phyloP scores from a whole-genome alignment of 331 rosid species.

The Rosa hybrid region DNA sequence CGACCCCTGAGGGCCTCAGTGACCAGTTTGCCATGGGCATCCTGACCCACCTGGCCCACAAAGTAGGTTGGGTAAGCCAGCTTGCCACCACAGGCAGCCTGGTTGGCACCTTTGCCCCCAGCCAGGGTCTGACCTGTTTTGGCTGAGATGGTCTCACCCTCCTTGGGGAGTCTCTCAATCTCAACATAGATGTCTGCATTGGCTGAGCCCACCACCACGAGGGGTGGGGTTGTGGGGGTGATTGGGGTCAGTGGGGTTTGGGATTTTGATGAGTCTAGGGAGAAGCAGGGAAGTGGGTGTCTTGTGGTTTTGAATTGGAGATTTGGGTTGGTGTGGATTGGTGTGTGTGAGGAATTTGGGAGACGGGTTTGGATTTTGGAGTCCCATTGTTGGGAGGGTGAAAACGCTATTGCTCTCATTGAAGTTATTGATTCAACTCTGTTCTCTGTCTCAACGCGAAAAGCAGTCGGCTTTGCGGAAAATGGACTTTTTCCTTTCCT shows the following conservation, averaged over 20 bases:
- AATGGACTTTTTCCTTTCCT: too few species aligned
- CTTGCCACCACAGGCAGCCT: slow-evolving; percentile 72
- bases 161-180: slow-evolving; percentile 62
- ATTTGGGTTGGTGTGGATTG: slow-evolving; percentile 28
- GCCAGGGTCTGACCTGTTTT: slow-evolving; percentile 69
- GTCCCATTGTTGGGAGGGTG: slow-evolving; percentile 37
- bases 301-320: slow-evolving; percentile 43
- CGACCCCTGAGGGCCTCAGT: slow-evolving; percentile 49
- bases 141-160: slow-evolving; percentile 82
- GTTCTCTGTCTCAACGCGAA: background rate
- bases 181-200: slow-evolving; percentile 88
- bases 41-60: slow-evolving; percentile 83
- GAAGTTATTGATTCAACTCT: slow-evolving; percentile 35
- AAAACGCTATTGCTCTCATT: slow-evolving; percentile 43
- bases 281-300: slow-evolving; percentile 36
- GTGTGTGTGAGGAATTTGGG: background rate
- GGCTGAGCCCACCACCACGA: slow-evolving; percentile 87
- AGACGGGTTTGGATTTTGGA: background rate
- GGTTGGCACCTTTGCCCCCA: slow-evolving; percentile 89
- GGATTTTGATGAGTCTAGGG: slow-evolving; percentile 36
- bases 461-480: too few species aligned
- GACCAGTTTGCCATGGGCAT: slow-evolving; percentile 68
- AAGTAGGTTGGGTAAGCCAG: slow-evolving; percentile 78
- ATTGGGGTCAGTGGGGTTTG: slow-evolving; percentile 31
- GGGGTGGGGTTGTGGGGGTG: slow-evolving; percentile 30